Evolutionary conservation across 768 basidiomycete genomes (phyloP), one percentile per base, ranked within the genome.

Genomic region (Boletus vermiculosoides): DNA sequence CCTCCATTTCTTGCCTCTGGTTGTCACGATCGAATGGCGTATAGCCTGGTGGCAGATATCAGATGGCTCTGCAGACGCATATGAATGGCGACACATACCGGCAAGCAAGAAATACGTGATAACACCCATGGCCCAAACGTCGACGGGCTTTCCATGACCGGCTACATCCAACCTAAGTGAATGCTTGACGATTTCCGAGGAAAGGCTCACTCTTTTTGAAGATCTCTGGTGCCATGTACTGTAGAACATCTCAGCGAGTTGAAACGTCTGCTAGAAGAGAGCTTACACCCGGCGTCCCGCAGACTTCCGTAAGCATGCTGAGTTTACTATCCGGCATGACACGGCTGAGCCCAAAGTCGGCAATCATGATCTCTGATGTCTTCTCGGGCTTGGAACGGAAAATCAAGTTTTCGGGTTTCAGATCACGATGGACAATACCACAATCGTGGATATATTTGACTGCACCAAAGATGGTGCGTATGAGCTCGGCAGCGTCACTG

Each of bases 61-160:
- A 57, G 47, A 36, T 28, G 22, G 22, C 20, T 45, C 25, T n/a
- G 40, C 44, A 28, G 40, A 51, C 40, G 25, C 25, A 40, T 18
- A 5, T 3, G 12, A 36, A 23, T 25, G 36, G n/a, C 10, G 3
- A 28, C 39, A 55, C 66, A 20, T 59, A 69, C 84, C 86, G 50
- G 86, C 87, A 28, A 98, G 86, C 4, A 98, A 77, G 86, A 97
- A 97, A 76, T 98, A 98, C 13, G 96, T 91, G 72, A 99, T 95
- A 48, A 99, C 96, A 39, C 96, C 96, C 84, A 98, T 95, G 1
- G 96, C 94, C 95, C 94, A 95, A 54, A 96, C 76, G 66, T 96
- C 96, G 18, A 97, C 95, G 10, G 95, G 94, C 74, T 92, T 97
- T 41, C 89, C 84, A 65, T 99, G 96, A 4, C 96, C 96, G 54